Evolutionary conservation across 768 basidiomycete species (phyloP), one percentile per base, ranked within the genome.

Genomic region (Mycena rosella): DNA sequence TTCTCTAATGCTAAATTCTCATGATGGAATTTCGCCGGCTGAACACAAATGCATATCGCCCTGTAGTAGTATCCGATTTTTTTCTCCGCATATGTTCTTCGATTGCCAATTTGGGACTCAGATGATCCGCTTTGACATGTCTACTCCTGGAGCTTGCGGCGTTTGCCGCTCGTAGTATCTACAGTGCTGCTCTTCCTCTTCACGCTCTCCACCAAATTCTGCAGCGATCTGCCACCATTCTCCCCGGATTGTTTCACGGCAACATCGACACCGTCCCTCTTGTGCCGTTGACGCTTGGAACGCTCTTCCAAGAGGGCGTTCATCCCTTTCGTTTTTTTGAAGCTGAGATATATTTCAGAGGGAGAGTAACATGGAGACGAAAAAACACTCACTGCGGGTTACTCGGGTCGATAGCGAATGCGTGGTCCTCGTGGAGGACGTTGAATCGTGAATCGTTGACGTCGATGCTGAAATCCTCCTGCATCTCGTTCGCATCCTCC

Each of bases 311-410:
- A 82, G 14, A 99, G 84, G 2, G 90, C 88, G 11, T 87, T 76
- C 97, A 99, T 99, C 55, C 89, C 89, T 78, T 92, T 94, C 1
- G 97, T 96, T 83, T 93, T 96, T 78, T 92, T 95, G 84, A 93
- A 99, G 62, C 96, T 98, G 54, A 26, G 58, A 65, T 40, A 30
- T 69, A 24, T 70, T 60, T 63, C 63, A 64, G 58, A 29, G 36
- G 13, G 17, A 38, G 63, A 3, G 34, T 22, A 22, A 13, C 61
- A 22, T n/a, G 15, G 26, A 34, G 42, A 56, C 42, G 36, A 69
- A 49, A 32, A 13, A 17, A 55, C 14, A 85, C 96, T 70, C 75
- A 98, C 97, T 91, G 94, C 76, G 97, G 96, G 80, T 98, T 94
- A 59, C 89, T 93, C 22, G 98, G 97, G 78, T 99, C 98, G 71